A percentile compares a stretch with the other conserved stretches of the same genome.
These are phyloP conservation scores for Colletotrichum neosansevieriae DNA, from an alignment of 2,329 filamentous ascomycete genomes.

Conservation along the genomic window DNA sequence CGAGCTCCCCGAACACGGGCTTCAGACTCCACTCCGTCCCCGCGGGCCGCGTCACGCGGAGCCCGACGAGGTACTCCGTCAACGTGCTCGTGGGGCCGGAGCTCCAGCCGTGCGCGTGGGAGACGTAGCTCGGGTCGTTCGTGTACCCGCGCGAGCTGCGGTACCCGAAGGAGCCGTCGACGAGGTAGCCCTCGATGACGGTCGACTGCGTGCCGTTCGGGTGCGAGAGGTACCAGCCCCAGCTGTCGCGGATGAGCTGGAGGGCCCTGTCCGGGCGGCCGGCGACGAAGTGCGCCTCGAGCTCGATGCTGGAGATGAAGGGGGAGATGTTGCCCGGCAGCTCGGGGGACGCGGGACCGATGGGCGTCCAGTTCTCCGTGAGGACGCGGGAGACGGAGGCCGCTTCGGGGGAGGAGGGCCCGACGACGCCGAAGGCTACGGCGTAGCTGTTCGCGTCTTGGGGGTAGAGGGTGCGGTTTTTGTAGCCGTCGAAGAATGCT, in stretches of 20 bases:
- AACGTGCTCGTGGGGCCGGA: constrained; percentile 61
- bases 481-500: constrained; percentile 67
- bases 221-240: constrained; percentile 72
- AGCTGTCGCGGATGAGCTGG: constrained; percentile 65
- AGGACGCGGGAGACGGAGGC: constrained; percentile 58
- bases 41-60: constrained; percentile 43
- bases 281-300: constrained; percentile 66
- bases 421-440: constrained; percentile 60
- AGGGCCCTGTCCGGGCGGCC: constrained; percentile 63
- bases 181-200: constrained; percentile 69
- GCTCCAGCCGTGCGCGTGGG: constrained; percentile 64
- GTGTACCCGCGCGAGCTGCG: constrained; percentile 63
- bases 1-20: constrained; percentile 34
- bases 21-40: constrained; percentile 34
- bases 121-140: constrained; percentile 59
- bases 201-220: constrained; percentile 69
- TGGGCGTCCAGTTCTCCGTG: constrained; percentile 64
- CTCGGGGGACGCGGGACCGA: constrained; percentile 68
- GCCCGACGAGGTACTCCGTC: constrained; percentile 57
- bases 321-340: constrained; percentile 68
- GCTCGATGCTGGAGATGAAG: constrained; percentile 70
- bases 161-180: constrained; percentile 69
- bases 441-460: constrained; percentile 72
- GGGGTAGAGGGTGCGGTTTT: constrained; percentile 62
- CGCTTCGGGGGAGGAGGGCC: constrained; percentile 48